Base-by-base conservation (phyloP, 2,329 filamentous ascomycete genomes). In the Thelonectria olida region DNA sequence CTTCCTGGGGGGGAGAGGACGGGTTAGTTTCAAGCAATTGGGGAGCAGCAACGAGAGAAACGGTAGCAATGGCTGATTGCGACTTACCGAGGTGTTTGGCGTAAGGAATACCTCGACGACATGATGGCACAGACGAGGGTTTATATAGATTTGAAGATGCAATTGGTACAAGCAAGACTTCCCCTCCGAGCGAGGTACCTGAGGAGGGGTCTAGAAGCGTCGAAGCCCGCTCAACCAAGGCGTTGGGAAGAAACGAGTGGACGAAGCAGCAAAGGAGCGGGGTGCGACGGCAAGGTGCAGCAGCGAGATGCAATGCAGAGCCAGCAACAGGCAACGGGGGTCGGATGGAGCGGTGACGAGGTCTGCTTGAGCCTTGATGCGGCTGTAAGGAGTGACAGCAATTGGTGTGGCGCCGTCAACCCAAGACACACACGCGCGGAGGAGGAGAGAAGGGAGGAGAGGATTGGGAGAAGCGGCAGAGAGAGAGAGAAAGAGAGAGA, bases 1-100 rank as follows among this genome's bases (percentile, higher is more conserved):
- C 76, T 88, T 88, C 67, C 85, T 88, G 38, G 2, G 56, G n/a
- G 20, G 48, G 31, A 23, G 9, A 27, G 41, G 56, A 65, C 44
- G 54, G 59, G 67, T 38, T 54, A 50, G 36, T 53, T 23, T 44
- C 19, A 34, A 13, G 20, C 17, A 39, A 15, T 34, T 9, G 38
- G 15, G 31, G 48, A 12, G 28, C 27, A 23, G 7, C 7, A 15
- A 4, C 10, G 25, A 12, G 25, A n/a, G 15, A 31, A 47, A 5
- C 36, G 36, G 38, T 50, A 15, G 20, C 34, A 34, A 15, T 34
- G 13, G 31, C 4, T 15, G 7, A 10, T 6, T 15, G 12, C 7
- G 15, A 10, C 76, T 53, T 70, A 79, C 77, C 74, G 76, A 27
- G 77, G 77, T 42, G 77, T 77, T 61, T 78, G 73, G 61, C 77